Evolutionary conservation across 768 basidiomycete genomes (phyloP).

Genomic region (Lepiota subincarnata): DNA sequence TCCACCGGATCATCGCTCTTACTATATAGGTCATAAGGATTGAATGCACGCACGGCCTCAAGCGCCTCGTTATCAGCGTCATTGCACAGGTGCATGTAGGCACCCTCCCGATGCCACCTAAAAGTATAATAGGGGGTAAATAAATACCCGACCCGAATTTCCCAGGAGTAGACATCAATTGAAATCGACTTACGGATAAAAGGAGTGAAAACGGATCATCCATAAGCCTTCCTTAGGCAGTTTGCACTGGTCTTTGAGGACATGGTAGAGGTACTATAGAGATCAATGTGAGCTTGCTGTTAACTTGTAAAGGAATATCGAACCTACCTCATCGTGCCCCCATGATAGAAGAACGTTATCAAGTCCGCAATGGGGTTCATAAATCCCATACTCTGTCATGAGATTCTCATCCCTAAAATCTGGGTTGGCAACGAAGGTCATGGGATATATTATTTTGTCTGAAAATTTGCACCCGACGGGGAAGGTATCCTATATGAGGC

Average conservation of each 20-base stretch:
- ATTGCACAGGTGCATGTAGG: slow-evolving; percentile 76
- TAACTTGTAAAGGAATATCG: neutral
- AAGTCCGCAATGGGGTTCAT: slow-evolving; percentile 73
- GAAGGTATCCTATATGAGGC: slow-evolving; percentile 38
- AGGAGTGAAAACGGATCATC: slow-evolving; percentile 94
- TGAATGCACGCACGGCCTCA: slow-evolving; percentile 80
- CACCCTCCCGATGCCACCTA: slow-evolving; percentile 81
- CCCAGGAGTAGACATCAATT: neutral
- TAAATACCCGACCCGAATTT: neutral
- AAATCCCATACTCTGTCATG: slow-evolving; percentile 71
- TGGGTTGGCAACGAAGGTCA: slow-evolving; percentile 69
- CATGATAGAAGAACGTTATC: slow-evolving; percentile 86
- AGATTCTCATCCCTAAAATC: slow-evolving; percentile 63
- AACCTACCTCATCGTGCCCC: slow-evolving; percentile 83
- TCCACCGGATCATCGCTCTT: slow-evolving; percentile 74
- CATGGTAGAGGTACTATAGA: slow-evolving; percentile 75
- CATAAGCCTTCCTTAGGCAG: slow-evolving; percentile 79
- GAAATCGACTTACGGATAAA: slow-evolving; percentile 56
- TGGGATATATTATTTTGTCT: slow-evolving; percentile 78
- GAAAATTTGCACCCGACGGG: slow-evolving; percentile 87
- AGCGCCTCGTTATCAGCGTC: slow-evolving; percentile 63
- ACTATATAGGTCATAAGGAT: slow-evolving; percentile 93
- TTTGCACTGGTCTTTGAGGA: slow-evolving; percentile 76
- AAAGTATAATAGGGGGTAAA: neutral
- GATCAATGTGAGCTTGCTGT: slow-evolving; percentile 9